These are phyloP conservation scores for Calycina herbarum DNA, from an alignment of 2,329 filamentous ascomycete genomes.

Conservation along the genomic window DNA sequence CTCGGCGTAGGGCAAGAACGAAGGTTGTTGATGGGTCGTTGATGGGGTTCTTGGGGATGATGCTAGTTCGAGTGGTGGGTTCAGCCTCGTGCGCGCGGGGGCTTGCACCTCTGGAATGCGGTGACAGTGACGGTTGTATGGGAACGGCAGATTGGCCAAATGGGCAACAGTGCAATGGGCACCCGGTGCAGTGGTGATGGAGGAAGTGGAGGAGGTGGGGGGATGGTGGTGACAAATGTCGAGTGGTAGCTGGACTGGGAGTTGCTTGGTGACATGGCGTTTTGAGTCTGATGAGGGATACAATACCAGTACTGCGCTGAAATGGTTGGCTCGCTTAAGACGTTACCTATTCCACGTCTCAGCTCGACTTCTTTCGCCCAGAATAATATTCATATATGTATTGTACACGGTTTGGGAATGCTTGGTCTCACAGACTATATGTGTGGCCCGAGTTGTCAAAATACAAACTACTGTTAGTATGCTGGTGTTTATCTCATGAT, in stretches of 20 bases:
- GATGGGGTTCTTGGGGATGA: neutral
- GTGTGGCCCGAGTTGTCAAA: no score
- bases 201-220: neutral
- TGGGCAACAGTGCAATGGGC: neutral
- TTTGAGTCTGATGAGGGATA: slow-evolving; percentile 5
- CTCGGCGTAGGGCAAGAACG: slow-evolving; percentile 1
- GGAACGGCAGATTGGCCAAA: neutral
- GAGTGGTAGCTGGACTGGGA: slow-evolving; percentile 2
- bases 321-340: slow-evolving; percentile 2
- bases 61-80: neutral
- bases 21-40: neutral
- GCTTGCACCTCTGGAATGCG: neutral
- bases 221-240: slow-evolving; percentile 5
- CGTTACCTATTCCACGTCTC: neutral
- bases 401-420: neutral
- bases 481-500: neutral
- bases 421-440: neutral
- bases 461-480: neutral
- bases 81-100: slow-evolving; percentile 4
- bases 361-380: no score
- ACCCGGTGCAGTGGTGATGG: neutral
- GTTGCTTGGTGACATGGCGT: slow-evolving; percentile 1
- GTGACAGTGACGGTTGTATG: neutral
- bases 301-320: neutral
- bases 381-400: no score